Base-by-base conservation (phyloP, 2,329 filamentous ascomycete genomes). In the Thelonectria rubi region DNA sequence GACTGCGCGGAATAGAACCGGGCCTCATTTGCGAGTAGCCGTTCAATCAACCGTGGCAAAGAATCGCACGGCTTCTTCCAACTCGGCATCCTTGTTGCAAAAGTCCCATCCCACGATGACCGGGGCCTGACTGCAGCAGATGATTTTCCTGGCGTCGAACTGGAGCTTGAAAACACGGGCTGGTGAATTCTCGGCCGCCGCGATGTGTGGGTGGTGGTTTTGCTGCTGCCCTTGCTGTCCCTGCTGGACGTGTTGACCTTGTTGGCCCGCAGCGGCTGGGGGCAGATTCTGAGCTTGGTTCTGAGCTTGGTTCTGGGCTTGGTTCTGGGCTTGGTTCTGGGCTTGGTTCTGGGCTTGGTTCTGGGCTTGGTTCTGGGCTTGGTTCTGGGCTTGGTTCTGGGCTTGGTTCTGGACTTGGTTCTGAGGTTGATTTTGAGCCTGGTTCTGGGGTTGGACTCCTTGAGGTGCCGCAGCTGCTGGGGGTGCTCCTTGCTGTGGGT, bases 51-150 rank as follows among this genome's bases (percentile, higher is more conserved):
- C 80, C 2, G 85, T 83, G 55, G 84, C 88, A 74, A 97, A 97
- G 73, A 97, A 96, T 37, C 86, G 85, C 65, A 88, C 87, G 7
- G 90, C 91, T 73, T 92, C 89, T 57, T 92, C 87, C 55, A 97
- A 85, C 69, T 96, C 91, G 57, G 85, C 78, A 67, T 99, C 94
- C 5, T 88, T 90, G 68, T 93, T 92, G 61, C 93, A 95, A 82
- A 98, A 99, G 76, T 99, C 95, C 95, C 95, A 99, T 0, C 94
- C 95, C 0, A 98, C 93, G 72, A 99, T 98, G 15, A 91, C 88
- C 40, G 89, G 89, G 58, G 95, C 93, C 76, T 98, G 94, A 66
- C 91, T 95, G 75, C 94, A 97, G 79, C 94, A 97, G 56, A 99
- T 91, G 68, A 99, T 96, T 70, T 94, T 89, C 20, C 93, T 86